Base-by-base conservation (phyloP, 169 alveolate species). In the Plasmodium vinckei region DNA sequence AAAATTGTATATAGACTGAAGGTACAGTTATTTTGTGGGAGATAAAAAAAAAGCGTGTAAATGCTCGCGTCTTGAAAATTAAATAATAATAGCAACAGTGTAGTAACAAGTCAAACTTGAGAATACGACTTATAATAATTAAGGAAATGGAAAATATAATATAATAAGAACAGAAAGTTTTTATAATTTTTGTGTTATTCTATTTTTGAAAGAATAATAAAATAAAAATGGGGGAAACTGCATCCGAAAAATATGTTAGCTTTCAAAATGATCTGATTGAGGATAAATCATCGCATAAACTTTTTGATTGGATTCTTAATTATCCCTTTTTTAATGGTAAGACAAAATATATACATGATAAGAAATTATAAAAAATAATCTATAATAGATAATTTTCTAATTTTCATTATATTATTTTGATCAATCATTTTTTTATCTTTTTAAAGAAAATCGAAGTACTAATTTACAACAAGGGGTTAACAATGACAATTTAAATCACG, bases 261-360 rank as follows among this genome's bases (percentile, higher is more conserved):
- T 79, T 79, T 49, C 53, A 70, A 25, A 67, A 25, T 47, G 27
- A 17, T 27, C 19, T 70, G 17, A 79, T 65, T 25, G 84, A 79
- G 46, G 10, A 63, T 15, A 79, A 54, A 15, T 17, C 84, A 23
- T 79, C 79, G 0, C 70, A 65, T 60, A 67, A 60, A 19, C 39
- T 79, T 65, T 67, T 79, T 59, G 89, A 79, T 10, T 79, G 82
- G 89, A 79, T 79, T 27, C 73, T 79, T 59, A 79, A 79, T 27
- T 79, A 79, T 60, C 89, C 89, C n/a, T 70, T 79, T 69, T 79
- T 79, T 60, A 79, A 47, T 70, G 89, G 89, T 79, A 59, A 65
- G 88, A n/a, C 42, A 1, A 33, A 33, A 33, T 68, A 10, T 9
- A 21, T 13, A 12, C 10, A 33, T n/a, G n/a, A 13, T 9, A 68